Conservation (phyloP, 1,284 basidiomycete species). For the Sutorius eximius region DNA sequence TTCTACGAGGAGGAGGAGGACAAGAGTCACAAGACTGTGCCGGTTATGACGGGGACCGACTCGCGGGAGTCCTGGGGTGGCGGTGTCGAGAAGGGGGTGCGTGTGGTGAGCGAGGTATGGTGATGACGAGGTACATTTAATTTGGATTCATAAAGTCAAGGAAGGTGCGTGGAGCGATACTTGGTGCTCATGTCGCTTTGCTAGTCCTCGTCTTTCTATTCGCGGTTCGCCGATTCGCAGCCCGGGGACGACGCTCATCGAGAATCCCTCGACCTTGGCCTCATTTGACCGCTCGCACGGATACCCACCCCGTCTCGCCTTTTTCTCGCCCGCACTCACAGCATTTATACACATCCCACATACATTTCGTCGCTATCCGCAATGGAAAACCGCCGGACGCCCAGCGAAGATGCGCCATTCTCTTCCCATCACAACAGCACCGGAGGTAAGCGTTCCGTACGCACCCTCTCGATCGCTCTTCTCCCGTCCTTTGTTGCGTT, state of each 20-base stretch:
- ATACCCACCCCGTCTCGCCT: background rate
- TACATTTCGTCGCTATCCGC: conserved; percentile 7
- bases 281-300: background rate
- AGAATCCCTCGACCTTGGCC: conserved; percentile 6
- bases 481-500: conserved; percentile 5
- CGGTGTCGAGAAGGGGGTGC: background rate
- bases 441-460: conserved; percentile 32
- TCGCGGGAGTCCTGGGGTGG: background rate
- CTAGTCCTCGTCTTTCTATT: conserved; percentile 3
- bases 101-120: too few relatives aligned
- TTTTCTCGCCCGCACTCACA: background rate
- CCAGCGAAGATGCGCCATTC: conserved; percentile 14
- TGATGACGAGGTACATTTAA: too few relatives aligned
- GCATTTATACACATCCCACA: conserved; percentile 3
- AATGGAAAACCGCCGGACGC: conserved; percentile 25
- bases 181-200: background rate
- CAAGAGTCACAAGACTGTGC: background rate
- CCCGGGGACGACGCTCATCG: conserved; percentile 7
- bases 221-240: conserved; percentile 17
- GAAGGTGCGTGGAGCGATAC: background rate
- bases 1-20: background rate
- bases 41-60: background rate
- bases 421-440: conserved; percentile 10
- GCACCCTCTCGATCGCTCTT: conserved; percentile 10
- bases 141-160: background rate